These are phyloP conservation scores for Pleurotus tuber-regium DNA, from an alignment of 768 basidiomycete species.

Conservation along the genomic window DNA sequence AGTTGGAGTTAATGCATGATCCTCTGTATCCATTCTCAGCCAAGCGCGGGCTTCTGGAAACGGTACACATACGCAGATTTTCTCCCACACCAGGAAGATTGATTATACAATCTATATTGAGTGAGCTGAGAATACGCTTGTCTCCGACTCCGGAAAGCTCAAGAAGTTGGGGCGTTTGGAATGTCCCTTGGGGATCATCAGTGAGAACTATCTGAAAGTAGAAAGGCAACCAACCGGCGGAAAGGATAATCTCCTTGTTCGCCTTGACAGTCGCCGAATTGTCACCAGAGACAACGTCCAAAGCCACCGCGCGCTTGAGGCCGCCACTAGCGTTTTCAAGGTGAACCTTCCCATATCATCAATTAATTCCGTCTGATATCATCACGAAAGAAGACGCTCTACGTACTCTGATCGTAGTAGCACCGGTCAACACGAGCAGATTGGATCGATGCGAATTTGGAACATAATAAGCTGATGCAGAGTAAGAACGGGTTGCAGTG, in stretches of 20 bases:
- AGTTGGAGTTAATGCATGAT: constrained; percentile 4
- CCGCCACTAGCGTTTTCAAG: constrained; percentile 8
- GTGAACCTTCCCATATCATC: not conserved
- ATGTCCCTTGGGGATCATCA: constrained; percentile 19
- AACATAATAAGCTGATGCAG: constrained; percentile 18
- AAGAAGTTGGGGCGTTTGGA: constrained; percentile 25
- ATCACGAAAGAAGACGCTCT: too few species aligned
- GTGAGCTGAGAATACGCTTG: constrained; percentile 11
- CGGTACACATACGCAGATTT: constrained; percentile 22
- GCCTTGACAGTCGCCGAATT: not conserved
- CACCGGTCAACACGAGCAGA: not conserved
- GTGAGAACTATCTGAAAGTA: not conserved
- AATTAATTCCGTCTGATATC: too few species aligned
- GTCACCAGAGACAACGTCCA: constrained; percentile 5
- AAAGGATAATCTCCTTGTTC: constrained; percentile 8
- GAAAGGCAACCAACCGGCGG: not conserved
- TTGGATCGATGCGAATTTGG: constrained; percentile 1
- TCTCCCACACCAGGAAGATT: constrained; percentile 30
- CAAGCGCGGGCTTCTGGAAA: too few species aligned
- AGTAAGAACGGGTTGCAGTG: constrained; percentile 23
- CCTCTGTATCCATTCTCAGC: not conserved
- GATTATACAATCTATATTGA: constrained; percentile 19
- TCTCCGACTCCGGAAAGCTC: constrained; percentile 23
- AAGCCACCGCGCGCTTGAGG: constrained; percentile 11
- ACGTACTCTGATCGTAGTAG: constrained; percentile 18